A percentile compares a stretch with the other conserved stretches of the same genome.
phyloP scores from a whole-genome alignment of 176 grass and related monocot genomes.

The Metroxylon sagu region DNA sequence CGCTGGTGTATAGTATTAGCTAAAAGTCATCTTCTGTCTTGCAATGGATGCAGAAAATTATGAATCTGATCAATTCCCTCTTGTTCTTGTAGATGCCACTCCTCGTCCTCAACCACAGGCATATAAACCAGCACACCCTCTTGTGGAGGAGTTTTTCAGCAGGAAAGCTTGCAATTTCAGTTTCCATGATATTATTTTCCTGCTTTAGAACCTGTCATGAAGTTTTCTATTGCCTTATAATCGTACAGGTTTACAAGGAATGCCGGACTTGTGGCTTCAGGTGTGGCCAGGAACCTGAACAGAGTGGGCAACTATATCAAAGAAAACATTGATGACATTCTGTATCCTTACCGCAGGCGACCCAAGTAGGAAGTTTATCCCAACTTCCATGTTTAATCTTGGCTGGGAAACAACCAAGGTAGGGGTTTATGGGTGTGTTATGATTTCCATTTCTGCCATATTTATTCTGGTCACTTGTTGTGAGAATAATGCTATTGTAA shows the following conservation, averaged over 20 bases:
- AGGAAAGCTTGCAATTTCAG: slow-evolving; percentile 40
- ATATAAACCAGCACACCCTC: slow-evolving; percentile 27
- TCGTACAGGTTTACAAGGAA: slow-evolving; percentile 75
- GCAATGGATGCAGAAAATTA: no score
- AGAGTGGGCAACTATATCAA: slow-evolving; percentile 74
- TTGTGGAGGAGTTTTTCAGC: slow-evolving; percentile 40
- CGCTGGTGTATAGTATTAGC: no score
- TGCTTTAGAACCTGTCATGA: no score
- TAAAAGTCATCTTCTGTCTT: no score
- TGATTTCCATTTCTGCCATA: no score
- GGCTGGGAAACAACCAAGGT: no score
- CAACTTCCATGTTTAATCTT: no score
- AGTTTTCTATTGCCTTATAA: not conserved
- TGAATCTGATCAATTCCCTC: not conserved
- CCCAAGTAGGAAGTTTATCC: slow-evolving; percentile 43
- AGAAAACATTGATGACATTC: slow-evolving; percentile 64
- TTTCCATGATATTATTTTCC: not conserved
- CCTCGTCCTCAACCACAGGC: slow-evolving; percentile 17
- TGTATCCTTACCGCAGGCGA: slow-evolving; percentile 64
- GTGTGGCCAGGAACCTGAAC: slow-evolving; percentile 67
- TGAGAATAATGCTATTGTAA: no score
- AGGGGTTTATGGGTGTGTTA: no score
- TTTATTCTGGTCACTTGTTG: no score
- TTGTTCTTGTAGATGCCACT: slow-evolving; percentile 15
- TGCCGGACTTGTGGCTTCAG: slow-evolving; percentile 66